These are phyloP conservation scores for Pilaira anomala DNA, from an alignment of 192 early-diverging fungal genomes.

Conservation along the genomic window DNA sequence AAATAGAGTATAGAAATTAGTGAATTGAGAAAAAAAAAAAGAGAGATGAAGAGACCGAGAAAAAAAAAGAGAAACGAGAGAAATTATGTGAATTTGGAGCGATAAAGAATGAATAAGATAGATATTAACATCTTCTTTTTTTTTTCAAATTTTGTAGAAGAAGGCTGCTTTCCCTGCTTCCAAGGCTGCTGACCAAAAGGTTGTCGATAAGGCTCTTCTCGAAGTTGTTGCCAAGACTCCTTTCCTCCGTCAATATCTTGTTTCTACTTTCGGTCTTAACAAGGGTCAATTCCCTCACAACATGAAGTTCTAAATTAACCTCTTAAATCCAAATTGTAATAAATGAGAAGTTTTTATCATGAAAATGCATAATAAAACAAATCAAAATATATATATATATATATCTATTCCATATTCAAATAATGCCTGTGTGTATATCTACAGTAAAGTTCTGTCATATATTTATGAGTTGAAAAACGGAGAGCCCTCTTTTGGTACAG, in stretches of 20 bases:
- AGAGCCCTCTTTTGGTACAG: too few species aligned
- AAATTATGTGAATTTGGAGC: neutral
- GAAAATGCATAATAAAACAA: too few species aligned
- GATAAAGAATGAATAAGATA: neutral
- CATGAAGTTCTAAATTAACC: conserved; percentile 84
- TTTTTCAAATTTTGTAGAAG: conserved; percentile 34
- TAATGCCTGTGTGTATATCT: too few species aligned
- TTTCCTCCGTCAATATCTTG: conserved; percentile 86
- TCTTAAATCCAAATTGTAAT: too few species aligned
- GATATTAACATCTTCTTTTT: neutral
- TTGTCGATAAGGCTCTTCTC: conserved; percentile 79
- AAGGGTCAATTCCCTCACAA: conserved; percentile 97
- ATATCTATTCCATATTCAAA: too few species aligned
- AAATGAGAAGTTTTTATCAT: too few species aligned
- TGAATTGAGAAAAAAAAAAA: neutral
- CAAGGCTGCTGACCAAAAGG: conserved; percentile 90
- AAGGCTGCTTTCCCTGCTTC: conserved; percentile 77
- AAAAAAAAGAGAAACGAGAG: neutral
- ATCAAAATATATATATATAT: too few species aligned
- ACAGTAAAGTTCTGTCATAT: too few species aligned
- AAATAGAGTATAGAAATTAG: too few species aligned
- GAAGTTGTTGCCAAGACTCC: conserved; percentile 84
- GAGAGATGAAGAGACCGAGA: neutral
- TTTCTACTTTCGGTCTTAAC: conserved; percentile 82
- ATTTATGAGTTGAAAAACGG: too few species aligned